Conservation (phyloP, 805 yeast species). For the Metschnikowia dekortorum region DNA sequence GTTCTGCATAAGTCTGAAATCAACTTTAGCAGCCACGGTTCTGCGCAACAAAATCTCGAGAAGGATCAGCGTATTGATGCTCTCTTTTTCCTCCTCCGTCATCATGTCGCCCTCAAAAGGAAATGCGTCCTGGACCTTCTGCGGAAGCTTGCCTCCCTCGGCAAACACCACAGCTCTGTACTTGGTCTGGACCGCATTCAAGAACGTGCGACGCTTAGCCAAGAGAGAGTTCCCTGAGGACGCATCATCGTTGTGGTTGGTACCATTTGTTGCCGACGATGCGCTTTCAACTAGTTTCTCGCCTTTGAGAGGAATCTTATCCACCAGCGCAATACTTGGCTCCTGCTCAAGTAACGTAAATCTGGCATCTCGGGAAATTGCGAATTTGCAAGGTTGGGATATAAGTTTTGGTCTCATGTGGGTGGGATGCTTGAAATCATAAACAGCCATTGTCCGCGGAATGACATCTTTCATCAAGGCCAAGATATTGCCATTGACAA, state of each 20-base stretch:
- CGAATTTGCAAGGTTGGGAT: slow-evolving; percentile 6
- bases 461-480: slow-evolving; percentile 24
- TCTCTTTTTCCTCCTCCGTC: slow-evolving; percentile 22
- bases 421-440: slow-evolving; percentile 17
- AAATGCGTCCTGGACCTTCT: slow-evolving; percentile 24
- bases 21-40: slow-evolving; percentile 40
- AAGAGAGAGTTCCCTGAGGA: slow-evolving; percentile 3
- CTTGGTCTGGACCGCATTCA: slow-evolving; percentile 19
- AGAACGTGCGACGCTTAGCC: slow-evolving; percentile 16
- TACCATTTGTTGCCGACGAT: background rate
- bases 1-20: slow-evolving; percentile 24
- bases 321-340: background rate
- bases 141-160: slow-evolving; percentile 19
- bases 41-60: slow-evolving; percentile 37
- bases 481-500: slow-evolving; percentile 19
- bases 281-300: background rate
- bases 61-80: slow-evolving; percentile 28
- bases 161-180: slow-evolving; percentile 27
- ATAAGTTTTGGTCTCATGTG: slow-evolving; percentile 12
- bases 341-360: slow-evolving; percentile 4
- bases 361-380: slow-evolving; percentile 9
- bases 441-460: slow-evolving; percentile 27
- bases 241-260: background rate
- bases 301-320: slow-evolving; percentile 1
- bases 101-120: slow-evolving; percentile 29